phyloP scores from a whole-genome alignment of 2,329 filamentous ascomycete genomes.

The Pseudocercospora pini-densiflorae region DNA sequence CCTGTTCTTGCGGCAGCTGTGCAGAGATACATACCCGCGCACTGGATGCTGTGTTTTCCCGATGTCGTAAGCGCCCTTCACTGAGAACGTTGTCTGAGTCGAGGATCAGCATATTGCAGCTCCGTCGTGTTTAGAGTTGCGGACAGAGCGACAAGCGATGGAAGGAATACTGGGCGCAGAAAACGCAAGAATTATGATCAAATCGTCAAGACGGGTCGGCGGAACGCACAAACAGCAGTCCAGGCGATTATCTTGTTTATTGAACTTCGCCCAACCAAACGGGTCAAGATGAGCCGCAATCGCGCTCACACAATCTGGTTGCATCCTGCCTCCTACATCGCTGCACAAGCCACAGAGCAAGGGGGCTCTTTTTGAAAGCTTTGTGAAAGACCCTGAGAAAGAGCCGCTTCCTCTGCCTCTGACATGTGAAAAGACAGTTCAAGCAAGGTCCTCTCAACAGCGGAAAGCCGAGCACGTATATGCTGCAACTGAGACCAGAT shows the following conservation, averaged over 20 bases:
- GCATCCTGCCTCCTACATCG: conserved; percentile 1
- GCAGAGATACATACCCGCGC: not conserved
- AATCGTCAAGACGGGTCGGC: not conserved
- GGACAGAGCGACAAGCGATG: conserved; percentile 1
- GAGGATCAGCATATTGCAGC: conserved; percentile 9
- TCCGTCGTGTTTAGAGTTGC: conserved; percentile 1
- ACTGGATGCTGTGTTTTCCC: conserved; percentile 16
- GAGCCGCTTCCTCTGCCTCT: not conserved
- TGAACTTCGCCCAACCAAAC: not conserved
- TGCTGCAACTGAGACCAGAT: conserved; percentile 22
- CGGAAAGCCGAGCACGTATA: conserved; percentile 14
- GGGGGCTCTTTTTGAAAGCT: not conserved
- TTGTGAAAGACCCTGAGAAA: not conserved
- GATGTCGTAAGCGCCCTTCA: conserved; percentile 16
- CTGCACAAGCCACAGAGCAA: conserved; percentile 1
- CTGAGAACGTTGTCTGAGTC: conserved; percentile 7
- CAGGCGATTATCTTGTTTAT: not conserved
- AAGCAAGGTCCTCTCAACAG: conserved; percentile 21
- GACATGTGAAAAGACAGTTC: conserved; percentile 17
- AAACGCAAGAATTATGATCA: not conserved
- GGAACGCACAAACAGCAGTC: not conserved
- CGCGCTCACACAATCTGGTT: not conserved
- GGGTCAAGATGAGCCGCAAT: not conserved
- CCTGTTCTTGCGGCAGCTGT: conserved; percentile 3
- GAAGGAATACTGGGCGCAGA: conserved; percentile 1